A percentile compares a stretch with the other conserved stretches of the same genome.
Evolutionary conservation across 2,329 filamentous ascomycete species (phyloP).

Genomic region (Pseudocercospora cruenta): DNA sequence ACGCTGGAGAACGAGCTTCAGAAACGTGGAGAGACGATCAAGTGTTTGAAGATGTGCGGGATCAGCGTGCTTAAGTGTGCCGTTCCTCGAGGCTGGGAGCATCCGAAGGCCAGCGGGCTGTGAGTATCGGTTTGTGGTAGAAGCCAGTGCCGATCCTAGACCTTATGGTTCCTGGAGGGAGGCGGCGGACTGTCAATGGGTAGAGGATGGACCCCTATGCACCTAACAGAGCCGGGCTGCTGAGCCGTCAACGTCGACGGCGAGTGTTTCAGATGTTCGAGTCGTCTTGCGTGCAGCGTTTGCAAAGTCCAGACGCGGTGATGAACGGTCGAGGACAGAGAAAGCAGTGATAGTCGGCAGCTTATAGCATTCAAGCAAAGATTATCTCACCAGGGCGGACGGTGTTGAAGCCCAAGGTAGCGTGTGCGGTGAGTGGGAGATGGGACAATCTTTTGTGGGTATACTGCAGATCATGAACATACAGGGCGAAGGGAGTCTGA

Average conservation of each 20-base stretch:
- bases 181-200: slow-evolving; percentile 31
- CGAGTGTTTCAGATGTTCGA: slow-evolving; percentile 29
- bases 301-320: slow-evolving; percentile 13
- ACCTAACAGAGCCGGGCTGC: slow-evolving; percentile 27
- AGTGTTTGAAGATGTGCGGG: slow-evolving; percentile 49
- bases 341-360: slow-evolving; percentile 24
- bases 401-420: slow-evolving; percentile 21
- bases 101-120: slow-evolving; percentile 26
- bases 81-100: slow-evolving; percentile 34
- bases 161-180: slow-evolving; percentile 23
- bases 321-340: slow-evolving; percentile 16
- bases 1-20: slow-evolving; percentile 33
- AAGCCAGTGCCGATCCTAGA: slow-evolving; percentile 28
- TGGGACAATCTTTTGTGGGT: slow-evolving; percentile 23
- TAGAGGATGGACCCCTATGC: slow-evolving; percentile 30
- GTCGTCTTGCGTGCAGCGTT: not conserved
- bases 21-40: slow-evolving; percentile 55
- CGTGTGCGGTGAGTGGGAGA: slow-evolving; percentile 13
- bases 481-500: slow-evolving; percentile 12
- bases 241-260: slow-evolving; percentile 25
- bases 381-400: slow-evolving; percentile 11
- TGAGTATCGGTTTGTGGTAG: slow-evolving; percentile 13
- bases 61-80: slow-evolving; percentile 52
- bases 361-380: slow-evolving; percentile 7
- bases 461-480: slow-evolving; percentile 16